Percentiles rank a stretch among this genome's conserved stretches.
These are phyloP conservation scores for Aureobasidium sp. DNA, from an alignment of 2,329 filamentous ascomycete genomes.

Conservation along the genomic window DNA sequence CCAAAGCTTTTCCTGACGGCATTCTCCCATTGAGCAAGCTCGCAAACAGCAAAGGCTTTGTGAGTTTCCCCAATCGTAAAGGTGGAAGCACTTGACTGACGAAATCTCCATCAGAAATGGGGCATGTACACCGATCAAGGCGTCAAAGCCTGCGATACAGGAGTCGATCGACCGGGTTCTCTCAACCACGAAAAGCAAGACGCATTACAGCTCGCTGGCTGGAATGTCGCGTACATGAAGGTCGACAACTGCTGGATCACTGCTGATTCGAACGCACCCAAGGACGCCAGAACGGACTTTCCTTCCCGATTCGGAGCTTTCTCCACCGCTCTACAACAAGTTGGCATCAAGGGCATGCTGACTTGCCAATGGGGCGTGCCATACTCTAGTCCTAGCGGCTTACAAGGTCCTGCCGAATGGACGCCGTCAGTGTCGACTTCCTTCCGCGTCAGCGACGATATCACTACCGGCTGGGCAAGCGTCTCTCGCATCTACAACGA, in stretches of 20 bases:
- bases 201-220: conserved; percentile 24
- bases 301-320: conserved; percentile 23
- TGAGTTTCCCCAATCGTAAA: neutral
- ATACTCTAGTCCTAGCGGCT: conserved; percentile 21
- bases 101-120: conserved; percentile 36
- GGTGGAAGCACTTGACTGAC: neutral
- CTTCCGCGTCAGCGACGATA: conserved; percentile 28
- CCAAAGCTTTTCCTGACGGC: conserved; percentile 44
- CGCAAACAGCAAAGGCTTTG: conserved; percentile 33
- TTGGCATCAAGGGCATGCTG: conserved; percentile 27
- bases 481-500: conserved; percentile 27
- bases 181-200: conserved; percentile 24
- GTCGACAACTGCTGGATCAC: conserved; percentile 30
- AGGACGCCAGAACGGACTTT: conserved; percentile 26
- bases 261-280: conserved; percentile 22
- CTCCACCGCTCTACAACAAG: conserved; percentile 22
- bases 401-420: conserved; percentile 28
- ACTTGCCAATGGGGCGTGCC: conserved; percentile 27
- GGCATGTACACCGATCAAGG: conserved; percentile 46
- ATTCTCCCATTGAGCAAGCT: conserved; percentile 44
- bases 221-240: conserved; percentile 26
- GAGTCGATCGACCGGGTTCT: conserved; percentile 18
- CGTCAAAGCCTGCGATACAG: conserved; percentile 23
- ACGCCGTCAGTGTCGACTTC: conserved; percentile 26
- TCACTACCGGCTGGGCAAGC: conserved; percentile 25